Evolutionary conservation across 805 yeast genomes (phyloP), one percentile per base, ranked within the genome.

Genomic region (Candida ovalis): DNA sequence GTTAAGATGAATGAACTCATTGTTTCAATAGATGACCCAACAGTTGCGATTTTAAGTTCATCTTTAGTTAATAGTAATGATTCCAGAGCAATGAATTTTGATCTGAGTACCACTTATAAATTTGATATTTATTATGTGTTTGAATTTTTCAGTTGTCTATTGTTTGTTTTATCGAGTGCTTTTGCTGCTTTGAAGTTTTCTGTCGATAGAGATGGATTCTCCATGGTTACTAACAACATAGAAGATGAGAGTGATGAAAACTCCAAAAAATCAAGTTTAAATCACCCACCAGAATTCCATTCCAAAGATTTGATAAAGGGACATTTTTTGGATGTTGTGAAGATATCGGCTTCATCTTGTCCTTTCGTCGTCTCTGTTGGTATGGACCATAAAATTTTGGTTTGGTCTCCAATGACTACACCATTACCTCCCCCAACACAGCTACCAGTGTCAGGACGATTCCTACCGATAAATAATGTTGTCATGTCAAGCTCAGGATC

Each of bases 301-400:
- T 55, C 67, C 59, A 57, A 78, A 71, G 67, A 76, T 68, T 46
- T 72, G 38, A 47, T 74, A 15, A 62, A 69, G 25, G 82, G 81
- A 4, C 91, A 84, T 61, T 66, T 71, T 22, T 67, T 86, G 43
- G 96, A 88, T 61, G 73, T 86, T 3, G 72, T 84, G 30, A 75
- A 74, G 48, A 68, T 86, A 10, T 67, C 74, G n/a, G 76, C 88
- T 0, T 82, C 87, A 13, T 69, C 77, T 13, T 74, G 80, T 45
- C 81, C 88, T 2, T 83, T 86, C 56, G 73, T 86, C 22, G 81
- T 87, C 0, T 75, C 86, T 1, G 76, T 85, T 24, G 92, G 91
- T 3, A 68, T 88, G 59, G 95, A 88, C 57, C 90, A 85, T 55
- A 78, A 75, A 50, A 74, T 88, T 3, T 63, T 80, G 28, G 78